These are phyloP conservation scores for Ceratobasidium sp. DNA, from an alignment of 1,284 basidiomycete species.

Conservation along the genomic window DNA sequence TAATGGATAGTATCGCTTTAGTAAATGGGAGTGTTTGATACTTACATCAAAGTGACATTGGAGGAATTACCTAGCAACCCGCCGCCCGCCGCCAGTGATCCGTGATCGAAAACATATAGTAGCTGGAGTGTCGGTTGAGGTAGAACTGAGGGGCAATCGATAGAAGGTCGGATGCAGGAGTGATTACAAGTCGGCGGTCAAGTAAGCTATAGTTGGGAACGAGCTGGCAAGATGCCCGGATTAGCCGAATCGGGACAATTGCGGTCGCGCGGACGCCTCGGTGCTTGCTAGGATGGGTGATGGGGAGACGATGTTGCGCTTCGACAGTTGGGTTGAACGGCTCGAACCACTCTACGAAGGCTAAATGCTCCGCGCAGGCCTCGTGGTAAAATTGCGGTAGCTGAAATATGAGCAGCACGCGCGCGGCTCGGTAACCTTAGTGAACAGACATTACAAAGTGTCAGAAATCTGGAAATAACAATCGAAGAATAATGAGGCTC, in stretches of 20 bases:
- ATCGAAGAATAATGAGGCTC: neutral
- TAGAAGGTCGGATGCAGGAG: neutral
- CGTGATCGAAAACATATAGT: neutral
- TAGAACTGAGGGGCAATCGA: neutral
- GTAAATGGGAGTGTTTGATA: too few species aligned
- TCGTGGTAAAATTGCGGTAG: neutral
- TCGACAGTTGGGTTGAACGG: neutral
- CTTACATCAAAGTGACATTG: too few species aligned
- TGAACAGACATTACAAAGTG: neutral
- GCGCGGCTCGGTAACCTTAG: neutral
- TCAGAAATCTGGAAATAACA: neutral
- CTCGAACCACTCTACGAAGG: neutral
- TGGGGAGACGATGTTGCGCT: neutral
- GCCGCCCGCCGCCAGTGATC: neutral
- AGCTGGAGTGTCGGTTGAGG: neutral
- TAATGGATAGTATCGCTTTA: too few species aligned
- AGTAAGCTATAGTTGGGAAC: neutral
- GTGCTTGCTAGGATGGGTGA: neutral
- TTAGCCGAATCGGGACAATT: neutral
- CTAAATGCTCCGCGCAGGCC: neutral
- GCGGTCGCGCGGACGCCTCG: neutral
- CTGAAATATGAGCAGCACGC: neutral
- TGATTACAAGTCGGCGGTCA: neutral
- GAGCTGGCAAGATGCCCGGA: neutral
- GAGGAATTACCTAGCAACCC: too few species aligned